phyloP scores from a whole-genome alignment of 495 filamentous ascomycete species.

The Penicillium argentinense region DNA sequence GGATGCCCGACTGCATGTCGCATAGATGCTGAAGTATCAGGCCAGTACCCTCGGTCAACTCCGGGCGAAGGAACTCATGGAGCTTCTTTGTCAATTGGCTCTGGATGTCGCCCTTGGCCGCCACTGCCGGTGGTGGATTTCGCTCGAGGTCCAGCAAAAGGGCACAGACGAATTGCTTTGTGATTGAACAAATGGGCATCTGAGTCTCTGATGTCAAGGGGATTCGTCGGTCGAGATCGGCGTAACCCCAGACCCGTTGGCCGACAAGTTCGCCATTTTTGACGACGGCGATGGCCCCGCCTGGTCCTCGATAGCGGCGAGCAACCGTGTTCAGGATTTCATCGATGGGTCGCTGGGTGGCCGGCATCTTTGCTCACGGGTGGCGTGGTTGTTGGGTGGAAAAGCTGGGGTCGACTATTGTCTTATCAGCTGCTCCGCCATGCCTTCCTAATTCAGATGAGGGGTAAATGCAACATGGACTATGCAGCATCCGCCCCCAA shows the following conservation, averaged over 20 bases:
- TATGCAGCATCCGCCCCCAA: too few relatives aligned
- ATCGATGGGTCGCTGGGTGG: constrained; percentile 8
- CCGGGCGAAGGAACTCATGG: constrained; percentile 18
- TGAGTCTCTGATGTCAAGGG: constrained; percentile 20
- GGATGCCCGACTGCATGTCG: constrained; percentile 35
- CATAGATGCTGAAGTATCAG: constrained; percentile 27
- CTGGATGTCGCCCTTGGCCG: constrained; percentile 18
- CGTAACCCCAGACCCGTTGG: constrained; percentile 34
- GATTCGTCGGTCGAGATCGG: constrained; percentile 27
- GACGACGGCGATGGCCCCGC: constrained; percentile 29
- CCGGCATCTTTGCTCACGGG: constrained; percentile 13
- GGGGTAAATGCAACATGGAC: too few relatives aligned
- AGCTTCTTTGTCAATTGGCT: constrained; percentile 21
- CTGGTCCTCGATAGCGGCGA: constrained; percentile 22
- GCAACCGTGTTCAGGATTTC: constrained; percentile 13
- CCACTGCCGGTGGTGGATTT: constrained; percentile 19
- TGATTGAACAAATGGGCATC: constrained; percentile 39
- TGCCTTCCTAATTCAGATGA: too few relatives aligned
- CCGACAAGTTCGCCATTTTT: constrained; percentile 29
- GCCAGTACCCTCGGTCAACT: constrained; percentile 12
- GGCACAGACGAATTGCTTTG: constrained; percentile 35
- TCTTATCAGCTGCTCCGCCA: too few relatives aligned
- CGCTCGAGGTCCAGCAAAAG: constrained; percentile 30
- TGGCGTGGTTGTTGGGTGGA: too few relatives aligned
- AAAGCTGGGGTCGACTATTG: too few relatives aligned